phyloP scores from a whole-genome alignment of 306 rosid species.

The Acmispon strigosus region DNA sequence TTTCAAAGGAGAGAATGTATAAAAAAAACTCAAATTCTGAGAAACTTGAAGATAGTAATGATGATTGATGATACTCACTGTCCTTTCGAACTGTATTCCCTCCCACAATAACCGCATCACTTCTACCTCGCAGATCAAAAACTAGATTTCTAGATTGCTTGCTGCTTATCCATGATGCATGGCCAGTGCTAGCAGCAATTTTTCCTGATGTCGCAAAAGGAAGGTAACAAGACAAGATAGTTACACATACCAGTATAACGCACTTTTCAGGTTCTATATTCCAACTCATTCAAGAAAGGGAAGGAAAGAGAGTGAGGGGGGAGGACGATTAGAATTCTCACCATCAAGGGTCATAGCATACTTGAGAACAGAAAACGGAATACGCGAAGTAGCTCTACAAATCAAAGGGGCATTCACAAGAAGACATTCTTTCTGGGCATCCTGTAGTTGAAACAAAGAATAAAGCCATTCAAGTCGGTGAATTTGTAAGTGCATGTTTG shows the following conservation, averaged over 20 bases:
- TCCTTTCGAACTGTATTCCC: slow-evolving; percentile 87
- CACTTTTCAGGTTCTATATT: not conserved
- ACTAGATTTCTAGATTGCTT: slow-evolving; percentile 63
- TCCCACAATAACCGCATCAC: slow-evolving; percentile 86
- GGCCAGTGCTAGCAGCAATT: slow-evolving; percentile 82
- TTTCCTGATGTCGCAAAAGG: slow-evolving; percentile 49
- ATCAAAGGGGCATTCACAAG: slow-evolving; percentile 90
- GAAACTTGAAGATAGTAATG: not conserved
- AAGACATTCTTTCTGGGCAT: slow-evolving; percentile 68
- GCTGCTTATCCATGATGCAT: slow-evolving; percentile 86
- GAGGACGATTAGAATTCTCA: slow-evolving; percentile 30
- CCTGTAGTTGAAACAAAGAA: slow-evolving; percentile 35
- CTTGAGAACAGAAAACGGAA: slow-evolving; percentile 89
- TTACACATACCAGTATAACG: not conserved
- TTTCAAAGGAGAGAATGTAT: slow-evolving; percentile 3
- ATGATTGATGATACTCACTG: slow-evolving; percentile 47
- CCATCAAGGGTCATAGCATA: slow-evolving; percentile 99
- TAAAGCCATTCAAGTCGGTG: not conserved
- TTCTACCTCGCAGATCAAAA: slow-evolving; percentile 79
- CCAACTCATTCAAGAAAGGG: not conserved
- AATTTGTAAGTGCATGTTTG: not conserved
- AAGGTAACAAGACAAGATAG: slow-evolving; percentile 4
- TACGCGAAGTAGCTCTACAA: slow-evolving; percentile 70
- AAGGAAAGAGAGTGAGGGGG: not conserved
- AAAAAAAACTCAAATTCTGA: not conserved